Evolutionary conservation across 2,329 filamentous ascomycete species (phyloP), one percentile per base, ranked within the genome.

Genomic region (Dothidotthia symphoricarpi): DNA sequence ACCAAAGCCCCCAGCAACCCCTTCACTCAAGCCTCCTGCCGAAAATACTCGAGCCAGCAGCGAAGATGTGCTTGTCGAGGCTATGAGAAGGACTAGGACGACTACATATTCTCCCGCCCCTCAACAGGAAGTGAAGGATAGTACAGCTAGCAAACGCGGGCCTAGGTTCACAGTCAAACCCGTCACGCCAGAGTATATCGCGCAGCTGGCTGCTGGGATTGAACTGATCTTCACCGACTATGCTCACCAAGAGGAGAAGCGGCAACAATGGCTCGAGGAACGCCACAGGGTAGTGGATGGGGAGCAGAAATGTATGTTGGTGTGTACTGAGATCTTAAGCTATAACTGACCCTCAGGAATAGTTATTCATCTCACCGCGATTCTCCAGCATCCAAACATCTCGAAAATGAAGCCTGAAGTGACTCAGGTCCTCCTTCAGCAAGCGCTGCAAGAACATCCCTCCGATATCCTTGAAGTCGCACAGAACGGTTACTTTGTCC

Each of bases 141-240:
- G 29, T 10, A 39, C 42, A 46, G 34, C 31, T 14, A 31, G 29
- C 8, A 32, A 39, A 9, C 43, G 49, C 22, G 53, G 55, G 1
- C 43, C 59, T 24, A 50, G 47, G 14, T 55, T 58, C 15, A 53
- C 49, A 3, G 45, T 35, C 15, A 44, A 41, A 26, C 43, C 52
- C 6, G 29, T 58, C 22, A 55, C 51, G 1, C 24, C 49, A 14
- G 59, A 63, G 16, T 64, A 63, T 34, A 30, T 67, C 33, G 52
- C 45, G 24, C 53, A 62, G 31, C 33, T 66, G 24, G 49, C 53
- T 34, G 55, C 51, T 28, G 63, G 61, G 10, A 46, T 65, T 7
- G 59, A 64, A 31, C 32, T 67, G 27, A 52, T 65, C 31, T 64
- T 67, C 35, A 60, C 58, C 36, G 61, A 65, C 34, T 65, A 66